Base-by-base conservation (phyloP, 106 monocot genomes). In the Apostasia shenzhenica region DNA sequence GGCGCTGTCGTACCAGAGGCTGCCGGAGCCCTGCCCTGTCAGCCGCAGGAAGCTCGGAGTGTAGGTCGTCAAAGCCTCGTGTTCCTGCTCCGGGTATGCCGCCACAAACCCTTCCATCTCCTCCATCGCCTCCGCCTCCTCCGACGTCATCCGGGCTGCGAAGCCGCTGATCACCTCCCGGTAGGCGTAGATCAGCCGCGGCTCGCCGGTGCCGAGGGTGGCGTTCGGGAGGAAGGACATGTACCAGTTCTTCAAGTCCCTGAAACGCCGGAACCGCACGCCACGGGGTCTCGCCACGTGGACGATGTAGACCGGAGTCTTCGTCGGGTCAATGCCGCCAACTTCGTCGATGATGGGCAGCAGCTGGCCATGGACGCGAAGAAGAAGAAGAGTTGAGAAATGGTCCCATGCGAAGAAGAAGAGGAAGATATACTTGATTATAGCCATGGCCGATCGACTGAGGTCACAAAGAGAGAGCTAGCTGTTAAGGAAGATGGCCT, bases 31-130 rank as follows among this genome's bases (percentile, higher is more conserved):
- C 1, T 54, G 49, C 6, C 26, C 57, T 59, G 37, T 52, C 13
- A 91, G 67, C 6, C 81, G 79, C 0, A 91, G 59, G 74, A 91
- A 90, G 41, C 59, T n/a, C 0, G 86, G 83, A 8, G 90, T 76
- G 68, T 78, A 76, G 53, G 90, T 90, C 13, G 90, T 91, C 41
- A 57, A 66, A 1, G 77, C 59, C 0, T 10, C 3, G 61, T 68
- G 40, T 1, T 43, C 6, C 0, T 10, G 48, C 47, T 76, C 81
- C 1, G 73, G 79, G 41, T 85, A 68, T 3, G 81, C 90, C 0
- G 7, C 10, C 41, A 91, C 42, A 73, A 86, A 83, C 1, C 81
- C 81, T 1, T 72, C 74, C 60, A 40, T 73, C 0, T 3, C 45
- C 54, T 47, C 50, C 54, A 86, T 74, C 37, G 51, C 71, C 4